phyloP scores from a whole-genome alignment of 495 filamentous ascomycete species.

The Paragyromitra xinjiangensis region DNA sequence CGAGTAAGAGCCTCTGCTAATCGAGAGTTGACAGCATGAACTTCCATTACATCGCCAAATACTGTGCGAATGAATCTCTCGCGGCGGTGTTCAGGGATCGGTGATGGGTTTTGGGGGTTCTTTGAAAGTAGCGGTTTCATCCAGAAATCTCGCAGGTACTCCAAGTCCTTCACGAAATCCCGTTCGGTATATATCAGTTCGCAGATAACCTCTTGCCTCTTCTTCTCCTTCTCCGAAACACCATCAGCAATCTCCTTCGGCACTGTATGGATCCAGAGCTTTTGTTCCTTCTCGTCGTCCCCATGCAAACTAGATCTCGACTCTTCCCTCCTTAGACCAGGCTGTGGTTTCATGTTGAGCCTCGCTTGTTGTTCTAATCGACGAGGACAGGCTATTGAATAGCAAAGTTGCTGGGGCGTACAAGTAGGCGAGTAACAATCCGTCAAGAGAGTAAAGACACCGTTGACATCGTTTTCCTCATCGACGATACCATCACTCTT shows the following conservation, averaged over 20 bases:
- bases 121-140: slow-evolving; percentile 84
- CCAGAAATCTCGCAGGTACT: slow-evolving; percentile 99
- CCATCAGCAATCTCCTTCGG: slow-evolving; percentile 92
- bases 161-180: slow-evolving; percentile 98
- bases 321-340: slow-evolving; percentile 82
- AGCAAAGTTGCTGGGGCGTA: slow-evolving; percentile 91
- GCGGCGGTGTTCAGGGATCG: slow-evolving; percentile 85
- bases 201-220: slow-evolving; percentile 96
- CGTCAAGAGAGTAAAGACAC: slow-evolving; percentile 92
- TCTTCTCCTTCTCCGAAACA: slow-evolving; percentile 90
- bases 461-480: slow-evolving; percentile 84
- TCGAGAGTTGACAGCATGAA: slow-evolving; percentile 85
- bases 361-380: slow-evolving; percentile 93
- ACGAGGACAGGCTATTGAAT: slow-evolving; percentile 96
- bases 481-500: slow-evolving; percentile 89
- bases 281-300: slow-evolving; percentile 91
- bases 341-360: slow-evolving; percentile 88
- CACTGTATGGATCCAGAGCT: slow-evolving; percentile 99
- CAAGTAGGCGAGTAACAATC: slow-evolving; percentile 99
- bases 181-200: slow-evolving; percentile 99
- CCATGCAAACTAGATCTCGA: slow-evolving; percentile 84
- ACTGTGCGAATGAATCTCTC: slow-evolving; percentile 93
- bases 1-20: slow-evolving; percentile 88
- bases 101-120: slow-evolving; percentile 73
- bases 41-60: slow-evolving; percentile 95